Conservation (phyloP, 2,329 filamentous ascomycete species). For the Monilinia laxa region DNA sequence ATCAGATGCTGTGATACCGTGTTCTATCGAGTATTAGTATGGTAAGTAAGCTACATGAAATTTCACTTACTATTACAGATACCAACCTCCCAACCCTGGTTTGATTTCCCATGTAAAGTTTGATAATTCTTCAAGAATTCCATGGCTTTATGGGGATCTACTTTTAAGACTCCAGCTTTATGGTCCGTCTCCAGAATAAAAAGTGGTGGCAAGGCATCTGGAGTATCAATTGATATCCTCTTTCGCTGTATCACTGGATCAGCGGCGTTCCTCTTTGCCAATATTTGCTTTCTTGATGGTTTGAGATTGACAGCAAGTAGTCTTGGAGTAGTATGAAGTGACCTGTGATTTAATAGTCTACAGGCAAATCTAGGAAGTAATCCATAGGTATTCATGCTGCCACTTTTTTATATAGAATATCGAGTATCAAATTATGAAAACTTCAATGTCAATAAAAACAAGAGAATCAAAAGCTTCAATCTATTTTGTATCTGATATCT, state of each 20-base stretch:
- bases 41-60: background rate
- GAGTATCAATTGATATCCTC: conserved; percentile 7
- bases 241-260: conserved; percentile 6
- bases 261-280: conserved; percentile 14
- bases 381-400: background rate
- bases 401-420: background rate
- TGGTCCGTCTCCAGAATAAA: conserved; percentile 30
- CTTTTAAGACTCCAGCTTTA: conserved; percentile 33
- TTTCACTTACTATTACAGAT: conserved; percentile 32
- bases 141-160: conserved; percentile 32
- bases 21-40: conserved; percentile 28
- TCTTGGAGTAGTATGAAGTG: background rate
- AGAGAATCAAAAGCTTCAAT: background rate
- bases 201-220: conserved; percentile 30
- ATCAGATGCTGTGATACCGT: conserved; percentile 31
- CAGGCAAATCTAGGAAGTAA: background rate
- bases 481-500: too few species aligned
- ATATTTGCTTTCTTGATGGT: conserved; percentile 11
- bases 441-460: background rate
- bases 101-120: background rate
- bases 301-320: background rate
- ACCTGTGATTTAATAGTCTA: conserved; percentile 6
- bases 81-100: conserved; percentile 29
- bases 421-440: background rate
- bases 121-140: conserved; percentile 34